Conservation (phyloP, 257 asterid genomes). For the Ajuga chamaepitys region DNA sequence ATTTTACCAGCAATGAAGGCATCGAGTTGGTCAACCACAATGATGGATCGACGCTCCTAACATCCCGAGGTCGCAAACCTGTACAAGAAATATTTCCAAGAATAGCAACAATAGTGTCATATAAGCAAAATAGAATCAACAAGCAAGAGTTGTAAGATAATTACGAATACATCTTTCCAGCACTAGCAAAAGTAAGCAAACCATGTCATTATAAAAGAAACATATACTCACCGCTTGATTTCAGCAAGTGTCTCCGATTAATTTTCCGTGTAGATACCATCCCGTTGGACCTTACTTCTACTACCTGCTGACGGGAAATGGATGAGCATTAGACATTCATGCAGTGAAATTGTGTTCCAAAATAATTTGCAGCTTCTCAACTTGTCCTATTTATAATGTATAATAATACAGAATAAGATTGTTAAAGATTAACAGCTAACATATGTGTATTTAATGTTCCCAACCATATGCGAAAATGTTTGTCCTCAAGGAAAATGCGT, state of each 20-base stretch:
- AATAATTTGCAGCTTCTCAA: not conserved
- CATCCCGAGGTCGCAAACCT: slow-evolving; percentile 97
- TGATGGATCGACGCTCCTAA: slow-evolving; percentile 97
- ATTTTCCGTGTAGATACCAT: slow-evolving; percentile 82
- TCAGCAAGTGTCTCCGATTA: slow-evolving; percentile 70
- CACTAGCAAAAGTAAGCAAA: not conserved
- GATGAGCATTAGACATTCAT: slow-evolving; percentile 5
- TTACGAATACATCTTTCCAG: not conserved
- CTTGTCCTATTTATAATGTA: not conserved
- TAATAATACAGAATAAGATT: not conserved
- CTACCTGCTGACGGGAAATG: slow-evolving; percentile 52
- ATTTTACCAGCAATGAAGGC: slow-evolving; percentile 82
- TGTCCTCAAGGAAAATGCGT: not conserved
- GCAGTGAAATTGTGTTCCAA: not conserved
- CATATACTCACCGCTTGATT: slow-evolving; percentile 75
- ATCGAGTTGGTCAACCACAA: slow-evolving; percentile 94
- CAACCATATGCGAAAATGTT: not conserved
- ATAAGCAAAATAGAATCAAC: not conserved
- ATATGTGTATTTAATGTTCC: not conserved
- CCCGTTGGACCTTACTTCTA: slow-evolving; percentile 80
- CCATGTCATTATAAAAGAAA: not conserved
- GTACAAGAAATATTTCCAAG: slow-evolving; percentile 9
- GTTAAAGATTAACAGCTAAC: not conserved
- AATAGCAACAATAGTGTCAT: not conserved
- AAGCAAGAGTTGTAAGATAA: not conserved